Evolutionary conservation across 768 basidiomycete species (phyloP).

Genomic region (Clitopilus hobsonii): DNA sequence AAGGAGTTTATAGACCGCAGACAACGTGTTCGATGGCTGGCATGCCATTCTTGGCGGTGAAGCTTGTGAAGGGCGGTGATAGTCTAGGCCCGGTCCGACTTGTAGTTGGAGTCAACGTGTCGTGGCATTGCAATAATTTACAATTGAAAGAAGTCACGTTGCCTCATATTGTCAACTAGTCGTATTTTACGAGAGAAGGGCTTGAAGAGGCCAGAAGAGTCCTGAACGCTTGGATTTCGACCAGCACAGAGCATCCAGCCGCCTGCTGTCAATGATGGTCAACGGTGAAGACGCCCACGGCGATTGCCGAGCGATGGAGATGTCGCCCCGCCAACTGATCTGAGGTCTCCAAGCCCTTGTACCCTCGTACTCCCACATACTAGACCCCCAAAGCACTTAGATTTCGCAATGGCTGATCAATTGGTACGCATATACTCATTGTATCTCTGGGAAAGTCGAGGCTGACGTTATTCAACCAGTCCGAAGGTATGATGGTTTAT

Average conservation of each 20-base stretch:
- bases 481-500: conserved; percentile 42
- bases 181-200: not conserved
- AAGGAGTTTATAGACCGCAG: not conserved
- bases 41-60: not conserved
- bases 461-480: conserved; percentile 29
- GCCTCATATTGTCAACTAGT: too few relatives aligned
- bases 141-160: too few relatives aligned
- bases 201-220: not conserved
- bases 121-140: too few relatives aligned
- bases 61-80: not conserved
- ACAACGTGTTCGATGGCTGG: not conserved
- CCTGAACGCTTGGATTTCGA: not conserved
- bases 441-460: conserved; percentile 3
- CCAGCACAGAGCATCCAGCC: too few relatives aligned
- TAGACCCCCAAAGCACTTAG: not conserved
- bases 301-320: not conserved
- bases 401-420: conserved; percentile 47
- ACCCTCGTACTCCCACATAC: not conserved
- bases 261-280: too few relatives aligned
- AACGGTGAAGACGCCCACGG: not conserved
- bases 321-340: not conserved
- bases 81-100: not conserved
- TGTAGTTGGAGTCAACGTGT: too few relatives aligned
- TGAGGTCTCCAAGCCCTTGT: not conserved
- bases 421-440: conserved; percentile 32